Evolutionary conservation across 192 early-diverging fungal genomes (phyloP).

Genomic region (Phycomyces blakesleeanus): DNA sequence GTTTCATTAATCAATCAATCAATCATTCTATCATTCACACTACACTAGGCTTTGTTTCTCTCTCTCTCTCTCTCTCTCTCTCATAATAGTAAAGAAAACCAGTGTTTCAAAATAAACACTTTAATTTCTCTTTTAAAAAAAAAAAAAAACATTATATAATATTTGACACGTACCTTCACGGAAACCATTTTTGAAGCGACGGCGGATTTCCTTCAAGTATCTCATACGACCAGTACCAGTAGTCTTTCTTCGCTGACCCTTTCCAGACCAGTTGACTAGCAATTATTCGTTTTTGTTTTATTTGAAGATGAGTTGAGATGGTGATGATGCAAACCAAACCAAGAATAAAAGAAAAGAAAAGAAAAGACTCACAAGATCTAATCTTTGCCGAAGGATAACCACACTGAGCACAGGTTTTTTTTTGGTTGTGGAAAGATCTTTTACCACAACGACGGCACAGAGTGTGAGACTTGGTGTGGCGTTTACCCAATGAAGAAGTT

Average conservation of each 20-base stretch:
- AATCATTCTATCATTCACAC: too few relatives aligned
- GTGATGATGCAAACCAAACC: not conserved
- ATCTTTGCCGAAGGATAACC: conserved; percentile 97
- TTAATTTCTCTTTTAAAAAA: not conserved
- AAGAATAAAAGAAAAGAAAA: not conserved
- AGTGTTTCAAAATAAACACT: too few relatives aligned
- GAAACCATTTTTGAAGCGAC: conserved; percentile 98
- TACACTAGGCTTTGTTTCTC: too few relatives aligned
- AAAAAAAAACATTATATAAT: not conserved
- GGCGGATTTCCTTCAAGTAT: conserved; percentile 85
- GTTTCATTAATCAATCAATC: too few relatives aligned
- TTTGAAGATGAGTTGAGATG: conserved; percentile 21
- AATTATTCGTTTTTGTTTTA: too few relatives aligned
- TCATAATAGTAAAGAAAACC: too few relatives aligned
- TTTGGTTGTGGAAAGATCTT: conserved; percentile 97
- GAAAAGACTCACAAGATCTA: conserved; percentile 80
- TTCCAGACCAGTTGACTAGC: conserved; percentile 88
- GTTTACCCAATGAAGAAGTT: conserved; percentile 97
- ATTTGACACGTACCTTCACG: conserved; percentile 61
- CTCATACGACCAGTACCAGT: conserved; percentile 97
- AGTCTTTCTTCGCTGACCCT: conserved; percentile 96
- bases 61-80: too few relatives aligned
- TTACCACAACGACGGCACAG: conserved; percentile 95
- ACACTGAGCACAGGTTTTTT: conserved; percentile 99
- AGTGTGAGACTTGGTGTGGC: conserved; percentile 98